Evolutionary conservation across 2,329 filamentous ascomycete genomes (phyloP).

Genomic region (Calonectria montana): DNA sequence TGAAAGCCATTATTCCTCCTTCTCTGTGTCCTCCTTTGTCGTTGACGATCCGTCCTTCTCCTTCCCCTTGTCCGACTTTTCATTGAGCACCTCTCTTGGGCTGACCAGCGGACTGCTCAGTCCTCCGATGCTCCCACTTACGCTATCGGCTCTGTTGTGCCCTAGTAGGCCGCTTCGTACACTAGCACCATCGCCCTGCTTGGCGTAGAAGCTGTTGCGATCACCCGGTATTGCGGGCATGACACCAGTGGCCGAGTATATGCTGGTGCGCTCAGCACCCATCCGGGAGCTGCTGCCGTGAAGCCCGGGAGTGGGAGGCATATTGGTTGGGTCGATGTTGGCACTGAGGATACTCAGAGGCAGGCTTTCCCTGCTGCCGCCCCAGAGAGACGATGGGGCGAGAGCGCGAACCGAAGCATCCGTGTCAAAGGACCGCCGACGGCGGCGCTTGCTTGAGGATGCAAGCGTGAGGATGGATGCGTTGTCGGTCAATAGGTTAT

Average conservation of each 20-base stretch:
- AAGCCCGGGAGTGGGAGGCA: slow-evolving; percentile 61
- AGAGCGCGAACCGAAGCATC: slow-evolving; percentile 87
- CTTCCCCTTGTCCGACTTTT: slow-evolving; percentile 47
- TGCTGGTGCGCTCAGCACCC: slow-evolving; percentile 75
- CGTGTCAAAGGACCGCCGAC: slow-evolving; percentile 84
- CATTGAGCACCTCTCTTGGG: slow-evolving; percentile 57
- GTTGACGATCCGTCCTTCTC: slow-evolving; percentile 40
- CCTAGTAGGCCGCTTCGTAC: slow-evolving; percentile 81
- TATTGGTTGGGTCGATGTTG: slow-evolving; percentile 67
- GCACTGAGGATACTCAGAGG: slow-evolving; percentile 82
- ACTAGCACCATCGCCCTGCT: slow-evolving; percentile 78
- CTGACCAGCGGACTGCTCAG: slow-evolving; percentile 72
- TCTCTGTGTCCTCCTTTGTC: slow-evolving; percentile 6
- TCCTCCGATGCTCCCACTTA: slow-evolving; percentile 78
- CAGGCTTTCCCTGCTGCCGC: slow-evolving; percentile 82
- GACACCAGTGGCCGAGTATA: slow-evolving; percentile 82
- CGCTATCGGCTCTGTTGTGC: slow-evolving; percentile 84
- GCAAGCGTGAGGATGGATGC: slow-evolving; percentile 88
- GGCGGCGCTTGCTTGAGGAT: slow-evolving; percentile 82
- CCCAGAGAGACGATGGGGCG: slow-evolving; percentile 85
- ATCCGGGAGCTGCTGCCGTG: slow-evolving; percentile 61
- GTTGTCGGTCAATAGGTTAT: slow-evolving; percentile 85
- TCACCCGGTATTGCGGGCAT: slow-evolving; percentile 77
- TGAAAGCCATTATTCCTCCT: slow-evolving; percentile 24
- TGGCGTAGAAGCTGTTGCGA: slow-evolving; percentile 83